Conservation (phyloP, 441 rosid species). For the Adansonia rubrostipa region DNA sequence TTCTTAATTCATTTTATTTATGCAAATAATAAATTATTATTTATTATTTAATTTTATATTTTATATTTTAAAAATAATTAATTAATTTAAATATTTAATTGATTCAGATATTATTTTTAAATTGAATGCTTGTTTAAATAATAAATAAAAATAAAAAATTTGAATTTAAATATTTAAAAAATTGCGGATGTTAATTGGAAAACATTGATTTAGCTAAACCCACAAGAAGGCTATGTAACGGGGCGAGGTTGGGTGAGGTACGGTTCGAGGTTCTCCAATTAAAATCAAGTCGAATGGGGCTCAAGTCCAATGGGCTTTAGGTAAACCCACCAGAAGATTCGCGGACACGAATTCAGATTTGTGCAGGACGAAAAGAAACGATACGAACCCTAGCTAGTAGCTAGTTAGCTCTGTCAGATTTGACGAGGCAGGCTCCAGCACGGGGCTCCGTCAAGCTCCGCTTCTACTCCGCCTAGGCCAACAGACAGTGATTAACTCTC, state of each 20-base stretch:
- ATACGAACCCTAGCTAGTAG: slow-evolving; percentile 5
- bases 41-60: too few species aligned
- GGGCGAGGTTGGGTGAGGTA: slow-evolving; percentile 23
- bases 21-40: too few species aligned
- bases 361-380: neutral
- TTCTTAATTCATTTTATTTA: too few species aligned
- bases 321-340: neutral
- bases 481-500: neutral
- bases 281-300: neutral
- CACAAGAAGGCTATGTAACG: neutral
- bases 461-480: neutral
- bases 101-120: too few species aligned
- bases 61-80: too few species aligned
- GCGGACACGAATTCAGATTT: neutral
- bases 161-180: too few species aligned
- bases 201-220: too few species aligned
- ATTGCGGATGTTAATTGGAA: too few species aligned
- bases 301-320: neutral
- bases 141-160: too few species aligned
- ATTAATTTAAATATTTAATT: too few species aligned
- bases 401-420: neutral
- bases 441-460: neutral
- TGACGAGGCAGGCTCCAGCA: neutral
- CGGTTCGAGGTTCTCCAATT: neutral
- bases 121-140: too few species aligned